Evolutionary conservation across 2,329 filamentous ascomycete genomes (phyloP).

Genomic region (Colletotrichum sp.): DNA sequence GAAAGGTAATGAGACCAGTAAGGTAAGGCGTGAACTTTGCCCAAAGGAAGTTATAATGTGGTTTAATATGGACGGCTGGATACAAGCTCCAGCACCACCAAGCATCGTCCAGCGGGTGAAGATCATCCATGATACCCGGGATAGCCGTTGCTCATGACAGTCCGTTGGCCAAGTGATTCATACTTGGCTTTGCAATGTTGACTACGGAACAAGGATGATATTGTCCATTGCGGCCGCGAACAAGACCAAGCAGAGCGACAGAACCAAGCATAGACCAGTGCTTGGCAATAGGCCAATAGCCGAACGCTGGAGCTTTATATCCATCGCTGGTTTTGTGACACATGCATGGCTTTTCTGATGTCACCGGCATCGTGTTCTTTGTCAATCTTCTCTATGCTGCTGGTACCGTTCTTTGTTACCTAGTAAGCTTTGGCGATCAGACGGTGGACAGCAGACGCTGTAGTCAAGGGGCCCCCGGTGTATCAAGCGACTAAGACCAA

Average conservation of each 20-base stretch:
- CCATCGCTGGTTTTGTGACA: not conserved
- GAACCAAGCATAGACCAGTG: not conserved
- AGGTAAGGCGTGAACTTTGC: slow-evolving; percentile 55
- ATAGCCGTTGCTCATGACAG: slow-evolving; percentile 27
- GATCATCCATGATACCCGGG: slow-evolving; percentile 18
- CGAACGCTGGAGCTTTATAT: not conserved
- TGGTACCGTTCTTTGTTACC: not conserved
- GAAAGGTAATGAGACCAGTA: not conserved
- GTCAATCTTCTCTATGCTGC: not conserved
- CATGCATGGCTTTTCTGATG: not conserved
- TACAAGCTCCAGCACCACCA: not conserved
- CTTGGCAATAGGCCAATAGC: not conserved
- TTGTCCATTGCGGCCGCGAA: not conserved
- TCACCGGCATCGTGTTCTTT: not conserved
- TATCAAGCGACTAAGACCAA: not conserved
- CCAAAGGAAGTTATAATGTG: slow-evolving; percentile 52
- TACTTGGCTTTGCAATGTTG: not conserved
- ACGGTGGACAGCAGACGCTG: no score
- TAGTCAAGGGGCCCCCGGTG: no score
- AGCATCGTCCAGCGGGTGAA: slow-evolving; percentile 18
- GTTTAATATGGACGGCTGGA: not conserved
- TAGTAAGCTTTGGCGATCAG: no score
- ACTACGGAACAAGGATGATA: not conserved
- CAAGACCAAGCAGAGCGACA: not conserved
- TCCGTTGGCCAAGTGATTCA: not conserved